Percentiles rank a stretch among this genome's conserved stretches.
Evolutionary conservation across 768 basidiomycete species (phyloP).

Genomic region (Cystobasidium onofrii): DNA sequence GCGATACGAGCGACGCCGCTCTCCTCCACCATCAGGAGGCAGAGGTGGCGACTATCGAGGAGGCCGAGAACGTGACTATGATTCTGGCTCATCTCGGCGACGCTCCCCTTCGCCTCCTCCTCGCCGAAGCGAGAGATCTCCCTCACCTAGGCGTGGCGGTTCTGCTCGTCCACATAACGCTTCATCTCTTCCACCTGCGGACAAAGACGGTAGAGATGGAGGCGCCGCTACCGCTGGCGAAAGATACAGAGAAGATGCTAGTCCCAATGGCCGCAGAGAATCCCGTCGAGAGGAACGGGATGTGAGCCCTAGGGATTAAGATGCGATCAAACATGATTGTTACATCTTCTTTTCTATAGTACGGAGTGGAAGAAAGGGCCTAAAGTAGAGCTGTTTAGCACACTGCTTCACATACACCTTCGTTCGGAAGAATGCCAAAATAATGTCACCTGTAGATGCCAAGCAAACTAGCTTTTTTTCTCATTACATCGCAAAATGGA

Average conservation of each 20-base stretch:
- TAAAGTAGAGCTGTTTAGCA: not conserved
- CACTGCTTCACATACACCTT: not conserved
- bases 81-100: not conserved
- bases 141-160: not conserved
- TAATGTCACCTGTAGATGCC: not conserved
- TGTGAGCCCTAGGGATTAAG: not conserved
- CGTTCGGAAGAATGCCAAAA: not conserved
- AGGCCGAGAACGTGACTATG: constrained; percentile 14
- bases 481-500: too few species aligned
- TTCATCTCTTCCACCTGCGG: not conserved
- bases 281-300: constrained; percentile 5
- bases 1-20: constrained; percentile 14
- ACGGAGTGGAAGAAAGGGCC: not conserved
- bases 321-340: not conserved
- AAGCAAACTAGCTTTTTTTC: not conserved
- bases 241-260: constrained; percentile 7
- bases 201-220: not conserved
- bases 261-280: not conserved
- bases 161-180: not conserved
- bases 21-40: not conserved
- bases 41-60: not conserved
- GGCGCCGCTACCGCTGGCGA: not conserved
- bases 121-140: constrained; percentile 5
- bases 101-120: constrained; percentile 14
- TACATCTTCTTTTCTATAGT: too few species aligned